These are phyloP conservation scores for Nakazawaea anatomiae DNA, from an alignment of 805 yeast genomes.

Conservation along the genomic window DNA sequence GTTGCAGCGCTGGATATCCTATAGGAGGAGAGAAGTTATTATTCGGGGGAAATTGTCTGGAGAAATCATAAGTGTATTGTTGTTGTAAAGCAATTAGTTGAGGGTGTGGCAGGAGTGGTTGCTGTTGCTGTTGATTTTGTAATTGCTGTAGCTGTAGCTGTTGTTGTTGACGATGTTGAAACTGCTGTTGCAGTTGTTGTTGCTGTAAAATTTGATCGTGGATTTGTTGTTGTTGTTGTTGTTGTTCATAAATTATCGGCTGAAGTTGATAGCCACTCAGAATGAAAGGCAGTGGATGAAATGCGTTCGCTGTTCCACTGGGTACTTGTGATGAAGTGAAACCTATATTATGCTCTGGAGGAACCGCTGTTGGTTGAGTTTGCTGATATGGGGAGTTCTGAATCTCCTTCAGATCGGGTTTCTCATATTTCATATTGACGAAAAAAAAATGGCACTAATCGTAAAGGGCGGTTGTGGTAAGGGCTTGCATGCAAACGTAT, in stretches of 20 bases:
- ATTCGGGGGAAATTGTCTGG: neutral
- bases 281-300: neutral
- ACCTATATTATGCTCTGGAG: neutral
- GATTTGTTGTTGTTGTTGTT: neutral
- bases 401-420: neutral
- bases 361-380: neutral
- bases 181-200: neutral
- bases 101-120: neutral
- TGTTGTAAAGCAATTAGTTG: neutral
- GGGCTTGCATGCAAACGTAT: neutral
- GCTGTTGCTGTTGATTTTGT: neutral
- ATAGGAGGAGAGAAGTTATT: neutral
- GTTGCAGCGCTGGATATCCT: neutral
- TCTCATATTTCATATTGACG: neutral
- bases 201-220: neutral
- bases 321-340: neutral
- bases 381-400: neutral
- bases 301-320: neutral
- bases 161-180: neutral
- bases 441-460: neutral
- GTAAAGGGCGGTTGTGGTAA: neutral
- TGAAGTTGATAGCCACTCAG: neutral
- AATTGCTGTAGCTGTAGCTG: neutral
- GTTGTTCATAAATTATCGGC: neutral
- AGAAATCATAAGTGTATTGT: neutral